These are phyloP conservation scores for Aureobasidium sp. DNA, from an alignment of 2,329 filamentous ascomycete species.

Conservation along the genomic window DNA sequence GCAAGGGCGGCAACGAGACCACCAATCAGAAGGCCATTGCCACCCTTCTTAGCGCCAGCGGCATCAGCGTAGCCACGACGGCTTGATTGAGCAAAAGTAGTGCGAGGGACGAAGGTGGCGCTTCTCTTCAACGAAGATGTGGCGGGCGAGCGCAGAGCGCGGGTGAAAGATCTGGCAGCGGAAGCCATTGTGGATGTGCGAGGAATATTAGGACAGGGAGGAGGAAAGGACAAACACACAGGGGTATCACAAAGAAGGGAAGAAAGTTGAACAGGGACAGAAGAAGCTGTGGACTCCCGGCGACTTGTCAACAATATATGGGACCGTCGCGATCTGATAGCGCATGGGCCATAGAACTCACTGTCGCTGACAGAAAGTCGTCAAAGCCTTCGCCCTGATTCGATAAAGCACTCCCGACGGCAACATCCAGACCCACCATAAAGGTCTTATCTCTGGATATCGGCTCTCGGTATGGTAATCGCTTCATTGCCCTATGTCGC, in stretches of 20 bases:
- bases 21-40: slow-evolving; percentile 50
- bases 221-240: not conserved
- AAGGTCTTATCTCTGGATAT: slow-evolving; percentile 13
- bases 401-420: slow-evolving; percentile 10
- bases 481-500: not conserved
- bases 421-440: slow-evolving; percentile 12
- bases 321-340: slow-evolving; percentile 4
- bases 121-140: slow-evolving; percentile 50
- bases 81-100: slow-evolving; percentile 65
- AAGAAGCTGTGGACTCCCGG: not conserved
- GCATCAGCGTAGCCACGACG: slow-evolving; percentile 71
- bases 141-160: slow-evolving; percentile 37
- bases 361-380: slow-evolving; percentile 13
- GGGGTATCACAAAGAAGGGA: slow-evolving; percentile 15
- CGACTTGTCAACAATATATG: slow-evolving; percentile 13
- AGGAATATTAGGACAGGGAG: not conserved
- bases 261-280: not conserved
- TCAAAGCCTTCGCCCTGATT: slow-evolving; percentile 15
- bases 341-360: slow-evolving; percentile 5
- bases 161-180: slow-evolving; percentile 32
- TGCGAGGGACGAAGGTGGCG: slow-evolving; percentile 48
- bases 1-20: slow-evolving; percentile 53
- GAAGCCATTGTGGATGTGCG: slow-evolving; percentile 30
- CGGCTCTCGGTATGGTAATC: not conserved
- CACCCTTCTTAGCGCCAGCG: slow-evolving; percentile 23